Conservation (phyloP, 1,284 basidiomycete genomes). For the Microbotryum intermedium region DNA sequence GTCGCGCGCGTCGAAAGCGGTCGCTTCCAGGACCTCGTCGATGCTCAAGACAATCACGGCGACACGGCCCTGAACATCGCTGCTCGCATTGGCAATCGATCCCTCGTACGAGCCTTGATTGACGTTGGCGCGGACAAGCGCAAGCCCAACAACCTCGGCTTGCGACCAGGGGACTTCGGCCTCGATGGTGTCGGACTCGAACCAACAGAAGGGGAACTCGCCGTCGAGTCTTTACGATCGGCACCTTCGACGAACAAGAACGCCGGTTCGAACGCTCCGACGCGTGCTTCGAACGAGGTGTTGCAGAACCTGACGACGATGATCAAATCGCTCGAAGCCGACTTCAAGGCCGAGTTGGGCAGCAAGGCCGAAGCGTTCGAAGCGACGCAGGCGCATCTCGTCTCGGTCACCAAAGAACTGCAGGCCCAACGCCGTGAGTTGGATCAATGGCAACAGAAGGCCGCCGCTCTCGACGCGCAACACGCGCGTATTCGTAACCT, state of each 20-base stretch:
- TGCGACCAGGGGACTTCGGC: conserved; percentile 88
- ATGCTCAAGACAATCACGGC: conserved; percentile 90
- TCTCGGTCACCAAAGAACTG: conserved; percentile 79
- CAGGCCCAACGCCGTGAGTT: conserved; percentile 80
- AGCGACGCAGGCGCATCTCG: conserved; percentile 74
- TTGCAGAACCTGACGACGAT: conserved; percentile 77
- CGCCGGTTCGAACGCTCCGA: background rate
- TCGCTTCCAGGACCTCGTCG: conserved; percentile 70
- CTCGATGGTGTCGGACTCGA: conserved; percentile 58
- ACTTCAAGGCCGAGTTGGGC: conserved; percentile 77
- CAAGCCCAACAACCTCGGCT: conserved; percentile 85
- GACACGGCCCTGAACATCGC: conserved; percentile 95
- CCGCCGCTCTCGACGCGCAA: conserved; percentile 66
- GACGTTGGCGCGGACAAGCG: conserved; percentile 89
- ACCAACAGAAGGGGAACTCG: conserved; percentile 67
- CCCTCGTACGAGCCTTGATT: conserved; percentile 74
- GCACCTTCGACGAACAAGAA: background rate
- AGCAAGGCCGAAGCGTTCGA: conserved; percentile 78
- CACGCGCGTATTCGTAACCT: conserved; percentile 69
- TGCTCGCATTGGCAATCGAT: conserved; percentile 83
- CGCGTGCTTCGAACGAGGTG: conserved; percentile 75
- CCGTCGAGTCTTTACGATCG: conserved; percentile 28
- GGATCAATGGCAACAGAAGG: conserved; percentile 58
- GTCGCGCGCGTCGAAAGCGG: conserved; percentile 31
- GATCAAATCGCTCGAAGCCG: conserved; percentile 64